phyloP scores from a whole-genome alignment of 1,284 basidiomycete species.

The Papiliotrema fonsecae region DNA sequence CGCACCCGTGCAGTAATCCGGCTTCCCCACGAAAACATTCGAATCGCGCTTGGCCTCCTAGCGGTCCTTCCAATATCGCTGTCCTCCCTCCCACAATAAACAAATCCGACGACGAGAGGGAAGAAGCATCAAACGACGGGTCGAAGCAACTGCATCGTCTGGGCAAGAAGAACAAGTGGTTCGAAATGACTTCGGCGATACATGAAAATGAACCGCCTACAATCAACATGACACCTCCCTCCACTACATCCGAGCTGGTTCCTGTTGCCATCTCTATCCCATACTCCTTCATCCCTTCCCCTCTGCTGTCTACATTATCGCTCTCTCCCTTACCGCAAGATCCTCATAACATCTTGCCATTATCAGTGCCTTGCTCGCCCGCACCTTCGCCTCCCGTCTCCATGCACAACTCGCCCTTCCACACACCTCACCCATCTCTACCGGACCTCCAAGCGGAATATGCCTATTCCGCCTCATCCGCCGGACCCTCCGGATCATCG shows the following conservation, averaged over 20 bases:
- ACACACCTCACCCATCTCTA: slow-evolving; percentile 20
- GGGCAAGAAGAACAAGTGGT: neutral
- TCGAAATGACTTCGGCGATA: neutral
- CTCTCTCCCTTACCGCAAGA: slow-evolving; percentile 21
- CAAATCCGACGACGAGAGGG: slow-evolving; percentile 5
- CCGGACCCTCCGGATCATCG: slow-evolving; percentile 9
- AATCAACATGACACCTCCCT: slow-evolving; percentile 2
- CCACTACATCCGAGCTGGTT: neutral
- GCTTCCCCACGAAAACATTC: neutral
- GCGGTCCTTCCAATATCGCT: neutral
- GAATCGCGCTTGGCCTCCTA: neutral
- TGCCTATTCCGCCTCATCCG: slow-evolving; percentile 4
- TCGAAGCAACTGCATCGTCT: neutral
- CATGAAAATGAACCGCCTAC: neutral
- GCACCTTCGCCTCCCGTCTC: slow-evolving; percentile 16
- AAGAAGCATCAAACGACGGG: neutral
- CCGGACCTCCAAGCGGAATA: slow-evolving; percentile 16
- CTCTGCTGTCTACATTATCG: neutral
- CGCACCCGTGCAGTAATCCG: neutral
- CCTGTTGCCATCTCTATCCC: neutral
- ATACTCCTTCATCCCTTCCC: neutral
- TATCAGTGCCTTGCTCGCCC: slow-evolving; percentile 22
- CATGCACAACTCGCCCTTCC: slow-evolving; percentile 12
- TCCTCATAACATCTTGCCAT: slow-evolving; percentile 27
- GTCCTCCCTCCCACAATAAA: neutral